Percentiles rank a stretch among this genome's conserved stretches.
Evolutionary conservation across 176 grass and related monocot genomes (phyloP).

Genomic region (Phoenix roebelenii): DNA sequence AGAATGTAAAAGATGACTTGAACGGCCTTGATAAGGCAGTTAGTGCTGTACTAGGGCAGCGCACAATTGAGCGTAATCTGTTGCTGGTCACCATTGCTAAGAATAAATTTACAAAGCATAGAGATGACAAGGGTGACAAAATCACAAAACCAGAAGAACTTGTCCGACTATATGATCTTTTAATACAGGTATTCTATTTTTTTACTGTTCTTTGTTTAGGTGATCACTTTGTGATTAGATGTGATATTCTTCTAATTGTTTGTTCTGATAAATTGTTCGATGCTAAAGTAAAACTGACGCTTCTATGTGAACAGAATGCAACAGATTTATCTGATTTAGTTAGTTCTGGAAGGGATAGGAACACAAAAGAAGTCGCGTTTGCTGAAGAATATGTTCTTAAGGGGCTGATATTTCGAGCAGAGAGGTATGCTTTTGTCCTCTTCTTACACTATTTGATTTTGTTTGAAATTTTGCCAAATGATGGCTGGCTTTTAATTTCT

Average conservation of each 20-base stretch:
- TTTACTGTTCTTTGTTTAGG: background rate
- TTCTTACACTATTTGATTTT: constrained; percentile 2
- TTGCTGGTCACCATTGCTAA: constrained; percentile 82
- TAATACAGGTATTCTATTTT: constrained; percentile 61
- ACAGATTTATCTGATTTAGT: constrained; percentile 88
- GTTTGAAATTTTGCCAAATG: no score
- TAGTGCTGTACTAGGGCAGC: constrained; percentile 83
- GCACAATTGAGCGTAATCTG: constrained; percentile 84
- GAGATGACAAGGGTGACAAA: constrained; percentile 79
- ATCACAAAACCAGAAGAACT: constrained; percentile 98
- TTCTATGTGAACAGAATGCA: constrained; percentile 47
- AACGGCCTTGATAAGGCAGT: constrained; percentile 97
- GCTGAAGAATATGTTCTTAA: constrained; percentile 63
- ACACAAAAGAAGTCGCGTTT: constrained; percentile 67
- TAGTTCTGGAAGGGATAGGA: constrained; percentile 89
- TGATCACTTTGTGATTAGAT: background rate
- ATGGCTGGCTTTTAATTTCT: no score
- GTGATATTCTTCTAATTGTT: no score
- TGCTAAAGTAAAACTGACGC: no score
- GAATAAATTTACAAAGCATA: constrained; percentile 88
- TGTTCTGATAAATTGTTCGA: no score
- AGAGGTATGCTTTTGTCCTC: constrained; percentile 40
- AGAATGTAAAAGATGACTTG: constrained; percentile 85
- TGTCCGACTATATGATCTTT: constrained; percentile 82
- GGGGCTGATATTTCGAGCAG: constrained; percentile 64